Evolutionary conservation across 768 basidiomycete species (phyloP).

Genomic region (Leccinum arenicola): DNA sequence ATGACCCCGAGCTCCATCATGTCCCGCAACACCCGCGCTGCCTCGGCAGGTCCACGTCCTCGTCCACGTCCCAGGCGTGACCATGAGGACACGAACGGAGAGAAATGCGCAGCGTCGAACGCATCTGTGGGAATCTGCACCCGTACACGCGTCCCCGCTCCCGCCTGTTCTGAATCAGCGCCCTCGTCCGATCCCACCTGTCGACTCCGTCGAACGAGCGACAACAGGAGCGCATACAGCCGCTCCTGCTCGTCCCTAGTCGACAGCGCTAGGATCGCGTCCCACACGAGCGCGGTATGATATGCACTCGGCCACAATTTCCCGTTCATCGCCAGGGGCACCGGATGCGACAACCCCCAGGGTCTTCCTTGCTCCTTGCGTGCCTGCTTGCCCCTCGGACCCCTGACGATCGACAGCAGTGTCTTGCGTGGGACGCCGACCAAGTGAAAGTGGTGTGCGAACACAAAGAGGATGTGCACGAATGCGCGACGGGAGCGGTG

Average conservation of each 20-base stretch:
- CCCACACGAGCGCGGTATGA: too few species aligned
- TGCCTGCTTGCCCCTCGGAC: too few species aligned
- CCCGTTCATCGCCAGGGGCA: too few species aligned
- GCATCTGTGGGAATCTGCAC: slow-evolving; percentile 27
- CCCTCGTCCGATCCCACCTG: not conserved
- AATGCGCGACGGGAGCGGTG: too few species aligned
- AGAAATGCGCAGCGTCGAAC: slow-evolving; percentile 44
- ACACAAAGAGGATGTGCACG: too few species aligned
- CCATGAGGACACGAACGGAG: slow-evolving; percentile 49
- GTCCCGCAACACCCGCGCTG: slow-evolving; percentile 45
- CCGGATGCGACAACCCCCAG: too few species aligned
- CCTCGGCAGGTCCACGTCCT: slow-evolving; percentile 25
- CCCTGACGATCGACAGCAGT: too few species aligned
- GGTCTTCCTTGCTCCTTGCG: too few species aligned
- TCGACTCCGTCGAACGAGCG: not conserved
- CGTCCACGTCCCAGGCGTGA: slow-evolving; percentile 13
- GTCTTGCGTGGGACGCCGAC: slow-evolving; percentile 35
- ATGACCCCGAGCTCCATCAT: slow-evolving; percentile 33
- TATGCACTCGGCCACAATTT: too few species aligned
- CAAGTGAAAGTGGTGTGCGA: too few species aligned
- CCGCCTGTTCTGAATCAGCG: not conserved
- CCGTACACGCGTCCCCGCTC: not conserved
- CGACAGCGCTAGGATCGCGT: too few species aligned
- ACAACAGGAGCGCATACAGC: not conserved
- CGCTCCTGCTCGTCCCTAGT: not conserved